Evolutionary conservation across 495 filamentous ascomycete genomes (phyloP), one percentile per base, ranked within the genome.

Genomic region (Podospora didyma): DNA sequence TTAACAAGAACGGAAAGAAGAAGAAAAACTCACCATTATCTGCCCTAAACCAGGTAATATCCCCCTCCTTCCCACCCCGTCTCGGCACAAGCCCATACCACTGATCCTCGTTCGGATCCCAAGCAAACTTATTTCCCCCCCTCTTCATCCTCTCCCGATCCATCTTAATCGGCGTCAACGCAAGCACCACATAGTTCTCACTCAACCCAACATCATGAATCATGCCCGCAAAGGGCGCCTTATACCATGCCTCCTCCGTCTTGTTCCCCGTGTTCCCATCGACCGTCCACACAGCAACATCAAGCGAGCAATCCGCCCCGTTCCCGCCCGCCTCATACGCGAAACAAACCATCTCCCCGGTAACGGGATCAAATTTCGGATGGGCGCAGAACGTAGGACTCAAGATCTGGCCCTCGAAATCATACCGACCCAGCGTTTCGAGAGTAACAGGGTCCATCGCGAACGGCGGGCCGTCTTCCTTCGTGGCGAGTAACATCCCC

Each of bases 281-380:
- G 19, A 82, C 56, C 3, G 70, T 75, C 69, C 78, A 83, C 0
- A 75, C 71, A 12, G 70, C 73, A n/a, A 82, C 70, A 45, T 83
- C 81, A 1, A 66, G 63, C 0, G 69, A 73, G 35, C 70, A 75
- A 54, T 78, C 74, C 3, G 64, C 51, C 0, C 76, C 75, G 49
- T 79, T 67, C 1, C 74, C 72, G 7, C 75, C 76, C 0, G 75
- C 75, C 60, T 81, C 79, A 56, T 84, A 84, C 2, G 78, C 80
- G 55, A 81, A 82, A 42, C 74, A 78, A 5, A 83, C 56, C 72
- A 85, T 74, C 63, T 86, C 83, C 11, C 77, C 76, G 1, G 77
- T 84, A 14, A 67, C 69, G 1, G 82, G 83, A 55, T 84, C 82
- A 48, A 83, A 69, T 61, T 86, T 86, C 0, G 83, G 83, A 58